A percentile compares a stretch with the other conserved stretches of the same genome.
phyloP scores from a whole-genome alignment of 1,284 basidiomycete genomes.

The Boletellus deceptivus region DNA sequence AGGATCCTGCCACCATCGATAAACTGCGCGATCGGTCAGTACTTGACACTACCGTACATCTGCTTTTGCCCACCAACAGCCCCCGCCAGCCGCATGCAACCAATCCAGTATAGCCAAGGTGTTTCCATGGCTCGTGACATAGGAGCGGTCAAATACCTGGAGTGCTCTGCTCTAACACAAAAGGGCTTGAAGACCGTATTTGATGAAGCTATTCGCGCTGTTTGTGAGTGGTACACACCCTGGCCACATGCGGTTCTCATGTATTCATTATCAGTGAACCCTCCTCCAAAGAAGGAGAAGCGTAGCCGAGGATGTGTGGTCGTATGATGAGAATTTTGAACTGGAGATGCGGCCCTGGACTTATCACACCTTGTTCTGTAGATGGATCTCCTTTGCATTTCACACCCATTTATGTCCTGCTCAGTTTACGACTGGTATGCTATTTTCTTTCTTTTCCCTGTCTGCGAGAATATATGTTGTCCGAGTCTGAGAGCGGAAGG shows the following conservation, averaged over 20 bases:
- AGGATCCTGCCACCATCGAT: conserved; percentile 89
- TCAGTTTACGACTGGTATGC: conserved; percentile 43
- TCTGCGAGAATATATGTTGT: conserved; percentile 19
- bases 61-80: conserved; percentile 12
- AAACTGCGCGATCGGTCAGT: conserved; percentile 86
- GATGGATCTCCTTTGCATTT: conserved; percentile 43
- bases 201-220: conserved; percentile 92
- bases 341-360: conserved; percentile 16
- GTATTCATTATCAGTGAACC: conserved; percentile 57
- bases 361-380: conserved; percentile 21
- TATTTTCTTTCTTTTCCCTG: conserved; percentile 18
- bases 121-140: conserved; percentile 92
- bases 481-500: not conserved
- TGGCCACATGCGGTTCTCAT: conserved; percentile 13
- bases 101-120: conserved; percentile 91
- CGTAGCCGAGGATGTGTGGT: conserved; percentile 61
- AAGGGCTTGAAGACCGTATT: conserved; percentile 97
- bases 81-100: conserved; percentile 78
- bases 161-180: conserved; percentile 97
- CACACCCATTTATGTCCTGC: conserved; percentile 57
- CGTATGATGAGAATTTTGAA: conserved; percentile 44
- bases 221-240: conserved; percentile 59
- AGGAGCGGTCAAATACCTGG: conserved; percentile 93
- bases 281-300: conserved; percentile 59
- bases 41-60: not conserved